These are phyloP conservation scores for Vachellia collinsii DNA, from an alignment of 306 rosid species.

Conservation along the genomic window DNA sequence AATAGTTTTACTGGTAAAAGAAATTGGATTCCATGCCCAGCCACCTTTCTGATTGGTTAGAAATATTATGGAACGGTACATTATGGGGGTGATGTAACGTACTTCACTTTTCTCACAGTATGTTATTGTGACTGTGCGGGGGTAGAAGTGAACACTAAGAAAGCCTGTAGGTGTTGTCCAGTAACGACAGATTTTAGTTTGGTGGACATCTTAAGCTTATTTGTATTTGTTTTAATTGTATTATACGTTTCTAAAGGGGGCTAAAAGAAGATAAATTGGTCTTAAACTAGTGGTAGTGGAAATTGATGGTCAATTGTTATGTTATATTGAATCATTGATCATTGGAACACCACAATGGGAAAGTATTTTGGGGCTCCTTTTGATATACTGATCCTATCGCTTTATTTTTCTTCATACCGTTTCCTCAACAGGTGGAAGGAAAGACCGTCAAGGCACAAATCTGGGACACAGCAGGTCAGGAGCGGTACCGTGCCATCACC, in stretches of 20 bases:
- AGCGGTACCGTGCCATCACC: constrained; percentile 96
- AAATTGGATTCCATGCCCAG: neutral
- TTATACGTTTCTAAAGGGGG: neutral
- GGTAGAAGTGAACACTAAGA: neutral
- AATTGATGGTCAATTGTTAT: neutral
- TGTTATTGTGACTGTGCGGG: neutral
- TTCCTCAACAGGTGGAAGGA: constrained; percentile 76
- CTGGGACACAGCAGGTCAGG: constrained; percentile 99
- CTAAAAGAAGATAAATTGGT: neutral
- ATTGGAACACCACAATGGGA: constrained; percentile 3
- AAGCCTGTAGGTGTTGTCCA: neutral
- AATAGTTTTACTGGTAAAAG: neutral
- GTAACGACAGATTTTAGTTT: neutral
- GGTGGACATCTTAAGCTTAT: neutral
- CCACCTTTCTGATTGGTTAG: neutral
- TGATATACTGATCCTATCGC: constrained; percentile 21
- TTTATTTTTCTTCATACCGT: neutral
- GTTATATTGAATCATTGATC: constrained; percentile 5
- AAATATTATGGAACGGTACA: neutral
- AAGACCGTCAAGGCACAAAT: constrained; percentile 98
- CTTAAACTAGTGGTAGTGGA: neutral
- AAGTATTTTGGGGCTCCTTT: constrained; percentile 2
- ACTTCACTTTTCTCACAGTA: too few relatives aligned
- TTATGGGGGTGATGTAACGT: neutral
- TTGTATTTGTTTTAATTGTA: neutral